A percentile compares a stretch with the other conserved stretches of the same genome.
Evolutionary conservation across 2,329 filamentous ascomycete genomes (phyloP).

Genomic region (Cladophialophora immunda): DNA sequence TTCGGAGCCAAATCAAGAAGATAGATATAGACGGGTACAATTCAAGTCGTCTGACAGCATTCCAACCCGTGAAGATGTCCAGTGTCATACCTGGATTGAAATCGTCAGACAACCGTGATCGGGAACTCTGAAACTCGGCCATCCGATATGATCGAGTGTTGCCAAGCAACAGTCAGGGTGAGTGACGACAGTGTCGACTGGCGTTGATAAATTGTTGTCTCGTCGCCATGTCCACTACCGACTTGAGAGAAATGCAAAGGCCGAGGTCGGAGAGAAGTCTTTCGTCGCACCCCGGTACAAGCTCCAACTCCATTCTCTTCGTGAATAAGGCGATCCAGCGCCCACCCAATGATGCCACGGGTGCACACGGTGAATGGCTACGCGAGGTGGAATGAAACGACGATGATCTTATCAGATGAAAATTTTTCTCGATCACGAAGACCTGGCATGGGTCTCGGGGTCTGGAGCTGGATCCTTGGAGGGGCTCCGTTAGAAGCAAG

Average conservation of each 20-base stretch:
- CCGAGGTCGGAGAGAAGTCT: background rate
- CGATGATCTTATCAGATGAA: slow-evolving; percentile 36
- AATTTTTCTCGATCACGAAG: slow-evolving; percentile 26
- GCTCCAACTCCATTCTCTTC: background rate
- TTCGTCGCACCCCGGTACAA: background rate
- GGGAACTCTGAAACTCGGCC: no score
- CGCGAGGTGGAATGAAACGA: background rate
- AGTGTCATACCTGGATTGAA: no score
- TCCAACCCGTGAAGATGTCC: no score
- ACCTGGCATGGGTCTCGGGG: background rate
- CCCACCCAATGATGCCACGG: background rate
- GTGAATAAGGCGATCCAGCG: background rate
- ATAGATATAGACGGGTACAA: no score
- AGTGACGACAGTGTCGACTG: background rate
- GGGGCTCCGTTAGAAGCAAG: slow-evolving; percentile 1
- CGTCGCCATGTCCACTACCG: background rate
- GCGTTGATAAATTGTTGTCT: background rate
- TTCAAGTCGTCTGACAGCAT: no score
- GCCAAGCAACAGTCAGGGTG: no score
- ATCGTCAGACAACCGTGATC: no score
- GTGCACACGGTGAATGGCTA: background rate
- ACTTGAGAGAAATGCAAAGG: background rate
- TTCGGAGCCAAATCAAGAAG: no score
- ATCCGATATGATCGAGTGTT: no score
- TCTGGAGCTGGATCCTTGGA: background rate